These are phyloP conservation scores for Buddleja alternifolia DNA, from an alignment of 257 asterid genomes.

Conservation along the genomic window DNA sequence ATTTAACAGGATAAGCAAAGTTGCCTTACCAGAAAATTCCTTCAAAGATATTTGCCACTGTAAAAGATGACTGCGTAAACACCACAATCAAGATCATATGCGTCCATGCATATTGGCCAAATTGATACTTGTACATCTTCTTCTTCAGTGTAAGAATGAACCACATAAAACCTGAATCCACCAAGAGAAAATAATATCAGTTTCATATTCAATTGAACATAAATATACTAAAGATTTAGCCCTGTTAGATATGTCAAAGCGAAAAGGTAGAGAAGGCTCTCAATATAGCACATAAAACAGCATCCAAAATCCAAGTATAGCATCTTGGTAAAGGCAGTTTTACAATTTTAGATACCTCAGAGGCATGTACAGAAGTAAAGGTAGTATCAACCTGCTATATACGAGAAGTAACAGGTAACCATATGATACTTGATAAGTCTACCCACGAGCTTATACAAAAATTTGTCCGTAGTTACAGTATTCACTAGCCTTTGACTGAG, in stretches of 20 bases:
- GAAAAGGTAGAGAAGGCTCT: constrained; percentile 14
- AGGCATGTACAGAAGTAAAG: constrained; percentile 12
- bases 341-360: background rate
- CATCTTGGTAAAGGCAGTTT: constrained; percentile 9
- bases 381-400: constrained; percentile 72
- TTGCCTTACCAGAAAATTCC: constrained; percentile 83
- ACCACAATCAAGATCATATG: constrained; percentile 92
- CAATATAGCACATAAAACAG: constrained; percentile 8
- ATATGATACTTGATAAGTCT: constrained; percentile 85
- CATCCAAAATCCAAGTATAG: constrained; percentile 14
- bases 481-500: constrained; percentile 92
- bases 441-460: constrained; percentile 76
- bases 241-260: background rate
- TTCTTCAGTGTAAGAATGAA: constrained; percentile 89
- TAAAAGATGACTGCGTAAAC: constrained; percentile 77
- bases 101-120: constrained; percentile 96
- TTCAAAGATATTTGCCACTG: constrained; percentile 85
- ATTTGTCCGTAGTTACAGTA: constrained; percentile 74
- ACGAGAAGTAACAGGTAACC: constrained; percentile 91
- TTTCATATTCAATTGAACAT: background rate
- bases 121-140: constrained; percentile 94
- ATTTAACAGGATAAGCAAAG: constrained; percentile 14
- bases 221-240: constrained; percentile 3
- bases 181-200: constrained; percentile 20
- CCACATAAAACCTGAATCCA: constrained; percentile 84